Evolutionary conservation across 2,329 filamentous ascomycete genomes (phyloP), one percentile per base, ranked within the genome.

Genomic region (Sarocladiaceae sp.): DNA sequence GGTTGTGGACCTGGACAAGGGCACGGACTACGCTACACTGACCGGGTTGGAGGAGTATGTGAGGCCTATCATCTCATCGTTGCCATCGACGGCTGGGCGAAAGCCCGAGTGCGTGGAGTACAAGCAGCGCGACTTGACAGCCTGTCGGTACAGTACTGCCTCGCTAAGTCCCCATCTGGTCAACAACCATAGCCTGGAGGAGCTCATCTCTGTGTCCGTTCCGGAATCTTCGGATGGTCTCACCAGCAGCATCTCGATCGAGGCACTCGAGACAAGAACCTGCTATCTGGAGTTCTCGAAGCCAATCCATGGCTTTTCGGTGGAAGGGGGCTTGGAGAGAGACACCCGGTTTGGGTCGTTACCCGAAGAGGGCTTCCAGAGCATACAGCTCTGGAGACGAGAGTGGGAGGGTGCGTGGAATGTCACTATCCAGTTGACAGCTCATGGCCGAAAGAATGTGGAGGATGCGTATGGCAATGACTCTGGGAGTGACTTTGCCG

Each of bases 311-410:
- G 70, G 72, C 41, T 80, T 95, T 54, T 63, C 66, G 15, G 77
- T 95, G 26, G 65, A 73, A 12, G 83, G 78, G 44, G 77, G 75
- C 21, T 69, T 70, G 1, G 63, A 70, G 19, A 74, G 76, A 50
- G 78, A 86, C 56, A 65, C 73, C 19, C 77, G 84, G 34, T 88
- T 88, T 59, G 76, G 82, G 15, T 67, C 74, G 33, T 74, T 80
- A 5, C 76, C 80, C 1, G 69, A 78, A 6, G 70, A 73, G 11
- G 86, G 85, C 1, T 72, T 85, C 46, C 72, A 72, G 33, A 78
- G 83, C 48, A 73, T 95, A 44, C 77, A 83, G 47, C 73, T 97
- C 10, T 96, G 90, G 84, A 85, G 86, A 51, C 76, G 93, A 26
- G 78, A 82, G 27, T 95, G 88, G 83, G 75, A 80, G 39, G 78